Evolutionary conservation across 345 rosid species (phyloP), one percentile per base, ranked within the genome.

Genomic region (Corymbia maculata): DNA sequence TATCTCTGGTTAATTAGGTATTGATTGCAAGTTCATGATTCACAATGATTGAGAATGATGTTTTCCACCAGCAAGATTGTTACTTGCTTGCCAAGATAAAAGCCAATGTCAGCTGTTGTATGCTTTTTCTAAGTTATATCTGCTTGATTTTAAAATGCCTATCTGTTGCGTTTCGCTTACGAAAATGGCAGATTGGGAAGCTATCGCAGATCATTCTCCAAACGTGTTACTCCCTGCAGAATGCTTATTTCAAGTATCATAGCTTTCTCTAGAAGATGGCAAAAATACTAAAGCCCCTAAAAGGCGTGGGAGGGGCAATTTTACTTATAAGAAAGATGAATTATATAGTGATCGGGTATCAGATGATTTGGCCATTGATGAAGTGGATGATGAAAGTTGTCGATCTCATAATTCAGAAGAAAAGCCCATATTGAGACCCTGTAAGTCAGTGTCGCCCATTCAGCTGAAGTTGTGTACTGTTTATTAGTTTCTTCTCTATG

Each of bases 281-380:
- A 93, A 91, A 90, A 90, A 90, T 88, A 86, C 92, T 36, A 42
- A 75, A 91, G 94, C 88, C 36, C 95, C 96, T 87, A 96, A 94
- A 92, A 92, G 97, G 87, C 98, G 98, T 85, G 99, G 99, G 55
- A 94, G 99, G 91, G 98, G 98, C 66, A 97, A 94, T 2, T 97
- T 97, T 90, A 92, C 99, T 1, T 98, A 97, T 87, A 92, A 92
- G 52, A 95, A 86, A 85, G 89, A 92, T 85, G 92, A 89, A 64
- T 88, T 97, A 90, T 96, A 96, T 30, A 93, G 95, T 89, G 99
- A 98, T 89, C 89, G 89, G 36, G 88, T 88, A 51, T 89, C 87
- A 16, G 92, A 89, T 61, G 51, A 85, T 32, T 75, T 91, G 30
- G 84, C 90, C 75, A 79, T 66, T 85, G 92, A 92, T 85, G 94